These are phyloP conservation scores for Clavariopsis aquatica DNA, from an alignment of 495 filamentous ascomycete genomes.

Conservation along the genomic window DNA sequence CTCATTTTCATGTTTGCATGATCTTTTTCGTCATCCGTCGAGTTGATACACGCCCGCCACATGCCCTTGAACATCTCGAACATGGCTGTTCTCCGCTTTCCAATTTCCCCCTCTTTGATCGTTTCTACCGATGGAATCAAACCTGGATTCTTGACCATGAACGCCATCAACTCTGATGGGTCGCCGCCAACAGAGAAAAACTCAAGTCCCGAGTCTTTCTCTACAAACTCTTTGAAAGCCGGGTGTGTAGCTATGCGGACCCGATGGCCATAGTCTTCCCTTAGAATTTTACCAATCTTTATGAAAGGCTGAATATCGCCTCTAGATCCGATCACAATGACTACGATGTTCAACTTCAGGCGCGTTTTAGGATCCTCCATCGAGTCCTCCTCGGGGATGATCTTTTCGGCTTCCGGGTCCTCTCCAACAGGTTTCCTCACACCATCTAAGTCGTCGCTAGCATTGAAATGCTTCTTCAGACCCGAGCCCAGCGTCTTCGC, in stretches of 20 bases:
- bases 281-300: conserved; percentile 67
- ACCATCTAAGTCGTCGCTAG: conserved; percentile 9
- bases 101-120: conserved; percentile 66
- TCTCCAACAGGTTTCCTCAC: not conserved
- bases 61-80: conserved; percentile 50
- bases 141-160: conserved; percentile 79
- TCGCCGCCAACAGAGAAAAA: conserved; percentile 75
- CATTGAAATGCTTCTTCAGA: conserved; percentile 47
- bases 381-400: conserved; percentile 17
- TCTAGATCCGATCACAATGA: conserved; percentile 76
- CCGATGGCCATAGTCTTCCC: conserved; percentile 66
- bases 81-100: conserved; percentile 59
- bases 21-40: conserved; percentile 55
- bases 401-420: conserved; percentile 21
- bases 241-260: conserved; percentile 71
- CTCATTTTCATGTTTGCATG: conserved; percentile 55
- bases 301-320: conserved; percentile 80
- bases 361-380: conserved; percentile 33
- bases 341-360: conserved; percentile 69
- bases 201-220: conserved; percentile 62
- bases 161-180: conserved; percentile 74
- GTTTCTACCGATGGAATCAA: conserved; percentile 66
- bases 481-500: conserved; percentile 68
- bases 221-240: conserved; percentile 66
- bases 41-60: conserved; percentile 47